Conservation (phyloP, 2,329 filamentous ascomycete species). For the Teratosphaeria pseudoeucalypti region DNA sequence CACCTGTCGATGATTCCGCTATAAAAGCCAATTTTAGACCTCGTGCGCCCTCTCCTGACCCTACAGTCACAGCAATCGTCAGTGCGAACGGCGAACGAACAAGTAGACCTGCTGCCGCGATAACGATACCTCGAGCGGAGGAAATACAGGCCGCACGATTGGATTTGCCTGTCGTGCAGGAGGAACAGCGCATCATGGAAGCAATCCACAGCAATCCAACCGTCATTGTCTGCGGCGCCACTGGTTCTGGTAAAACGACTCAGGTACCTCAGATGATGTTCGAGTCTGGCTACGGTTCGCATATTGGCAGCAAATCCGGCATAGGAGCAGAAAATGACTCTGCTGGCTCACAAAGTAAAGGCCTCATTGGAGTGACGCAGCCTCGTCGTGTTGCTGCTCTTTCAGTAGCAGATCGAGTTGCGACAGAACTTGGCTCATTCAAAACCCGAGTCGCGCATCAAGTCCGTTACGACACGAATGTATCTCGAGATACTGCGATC, state of each 20-base stretch:
- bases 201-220: constrained; percentile 85
- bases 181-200: constrained; percentile 98
- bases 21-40: constrained; percentile 54
- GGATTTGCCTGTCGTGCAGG: constrained; percentile 78
- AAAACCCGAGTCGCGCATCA: constrained; percentile 76
- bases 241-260: constrained; percentile 94
- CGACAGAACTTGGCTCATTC: constrained; percentile 64
- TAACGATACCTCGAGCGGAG: constrained; percentile 57
- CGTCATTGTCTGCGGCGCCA: constrained; percentile 86
- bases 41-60: constrained; percentile 59
- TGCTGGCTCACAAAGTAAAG: constrained; percentile 27
- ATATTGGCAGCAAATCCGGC: constrained; percentile 40
- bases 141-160: constrained; percentile 71
- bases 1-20: constrained; percentile 21
- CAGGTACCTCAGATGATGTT: constrained; percentile 94
- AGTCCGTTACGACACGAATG: constrained; percentile 86
- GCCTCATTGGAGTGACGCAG: constrained; percentile 91
- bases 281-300: constrained; percentile 81
- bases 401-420: constrained; percentile 90
- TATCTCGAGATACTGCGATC: constrained; percentile 69
- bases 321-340: neutral
- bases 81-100: constrained; percentile 43
- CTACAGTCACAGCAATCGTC: constrained; percentile 48
- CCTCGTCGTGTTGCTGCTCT: constrained; percentile 90
- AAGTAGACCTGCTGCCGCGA: constrained; percentile 63